These are phyloP conservation scores for Ceriops zippeliana DNA, from an alignment of 345 rosid species.

Conservation along the genomic window DNA sequence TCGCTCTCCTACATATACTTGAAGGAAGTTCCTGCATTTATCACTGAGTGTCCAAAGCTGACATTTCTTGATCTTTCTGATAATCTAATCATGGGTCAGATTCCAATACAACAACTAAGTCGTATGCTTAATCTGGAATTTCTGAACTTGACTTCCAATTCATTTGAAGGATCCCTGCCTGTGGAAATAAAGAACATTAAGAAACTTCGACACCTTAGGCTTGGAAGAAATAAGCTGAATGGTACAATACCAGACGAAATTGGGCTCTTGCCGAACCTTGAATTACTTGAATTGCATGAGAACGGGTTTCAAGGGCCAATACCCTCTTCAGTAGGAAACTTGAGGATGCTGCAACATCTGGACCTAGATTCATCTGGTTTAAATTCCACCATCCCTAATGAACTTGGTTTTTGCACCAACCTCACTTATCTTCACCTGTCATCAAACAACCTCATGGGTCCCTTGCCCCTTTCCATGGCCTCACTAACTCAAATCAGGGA, in stretches of 20 bases:
- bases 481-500: conserved; percentile 15
- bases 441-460: conserved; percentile 21
- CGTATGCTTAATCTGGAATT: conserved; percentile 24
- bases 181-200: conserved; percentile 32
- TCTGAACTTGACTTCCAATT: conserved; percentile 30
- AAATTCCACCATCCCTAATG: conserved; percentile 18
- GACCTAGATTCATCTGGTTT: conserved; percentile 15
- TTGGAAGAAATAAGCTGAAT: conserved; percentile 27
- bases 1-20: conserved; percentile 15
- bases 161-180: conserved; percentile 38
- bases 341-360: conserved; percentile 17
- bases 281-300: conserved; percentile 31
- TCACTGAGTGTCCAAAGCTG: conserved; percentile 20
- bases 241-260: conserved; percentile 34
- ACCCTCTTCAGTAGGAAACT: conserved; percentile 36
- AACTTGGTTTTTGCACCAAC: conserved; percentile 21
- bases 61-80: conserved; percentile 23
- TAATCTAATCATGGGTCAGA: conserved; percentile 20
- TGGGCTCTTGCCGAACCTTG: conserved; percentile 35
- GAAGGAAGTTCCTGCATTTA: conserved; percentile 16
- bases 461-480: conserved; percentile 26
- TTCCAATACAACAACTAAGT: conserved; percentile 16
- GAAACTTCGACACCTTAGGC: conserved; percentile 30
- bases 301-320: conserved; percentile 24
- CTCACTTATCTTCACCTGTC: conserved; percentile 18